Evolutionary conservation across 805 yeast species (phyloP).

Genomic region (Saccharomycopsis microspora): DNA sequence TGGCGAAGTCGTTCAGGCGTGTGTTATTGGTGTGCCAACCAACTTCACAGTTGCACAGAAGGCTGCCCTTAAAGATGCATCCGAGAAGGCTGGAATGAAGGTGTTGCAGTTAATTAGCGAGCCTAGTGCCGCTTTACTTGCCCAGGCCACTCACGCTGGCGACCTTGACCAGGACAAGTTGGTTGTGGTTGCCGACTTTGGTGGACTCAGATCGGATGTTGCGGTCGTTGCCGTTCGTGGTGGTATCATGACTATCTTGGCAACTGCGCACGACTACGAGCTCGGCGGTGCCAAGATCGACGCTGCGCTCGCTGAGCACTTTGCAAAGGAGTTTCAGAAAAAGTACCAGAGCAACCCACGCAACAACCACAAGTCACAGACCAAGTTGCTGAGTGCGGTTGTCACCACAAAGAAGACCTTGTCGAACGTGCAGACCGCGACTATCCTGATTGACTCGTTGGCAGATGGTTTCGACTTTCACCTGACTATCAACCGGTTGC

Average conservation of each 20-base stretch:
- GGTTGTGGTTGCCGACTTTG: conserved; percentile 90
- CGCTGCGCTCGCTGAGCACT: conserved; percentile 63
- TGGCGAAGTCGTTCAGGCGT: conserved; percentile 71
- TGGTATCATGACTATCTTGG: conserved; percentile 80
- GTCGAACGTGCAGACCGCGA: conserved; percentile 78
- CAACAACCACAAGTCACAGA: conserved; percentile 69
- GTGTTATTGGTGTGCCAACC: conserved; percentile 85
- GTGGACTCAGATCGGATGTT: conserved; percentile 92
- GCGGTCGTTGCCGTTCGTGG: conserved; percentile 91
- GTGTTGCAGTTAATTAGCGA: conserved; percentile 85
- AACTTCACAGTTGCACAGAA: conserved; percentile 71
- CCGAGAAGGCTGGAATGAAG: conserved; percentile 62
- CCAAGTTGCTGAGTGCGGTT: conserved; percentile 79
- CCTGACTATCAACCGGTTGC: conserved; percentile 84
- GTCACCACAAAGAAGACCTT: conserved; percentile 82
- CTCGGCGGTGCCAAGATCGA: conserved; percentile 89
- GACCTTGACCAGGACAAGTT: conserved; percentile 47
- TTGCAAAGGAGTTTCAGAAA: conserved; percentile 91
- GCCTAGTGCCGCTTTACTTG: conserved; percentile 83
- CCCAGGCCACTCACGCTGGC: conserved; percentile 41
- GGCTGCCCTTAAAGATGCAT: conserved; percentile 45
- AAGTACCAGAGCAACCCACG: conserved; percentile 75
- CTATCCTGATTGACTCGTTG: conserved; percentile 88
- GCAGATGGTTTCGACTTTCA: conserved; percentile 93
- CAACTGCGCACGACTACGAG: conserved; percentile 70